phyloP scores from a whole-genome alignment of 2,329 filamentous ascomycete genomes.

The Aureobasidium pullulans region DNA sequence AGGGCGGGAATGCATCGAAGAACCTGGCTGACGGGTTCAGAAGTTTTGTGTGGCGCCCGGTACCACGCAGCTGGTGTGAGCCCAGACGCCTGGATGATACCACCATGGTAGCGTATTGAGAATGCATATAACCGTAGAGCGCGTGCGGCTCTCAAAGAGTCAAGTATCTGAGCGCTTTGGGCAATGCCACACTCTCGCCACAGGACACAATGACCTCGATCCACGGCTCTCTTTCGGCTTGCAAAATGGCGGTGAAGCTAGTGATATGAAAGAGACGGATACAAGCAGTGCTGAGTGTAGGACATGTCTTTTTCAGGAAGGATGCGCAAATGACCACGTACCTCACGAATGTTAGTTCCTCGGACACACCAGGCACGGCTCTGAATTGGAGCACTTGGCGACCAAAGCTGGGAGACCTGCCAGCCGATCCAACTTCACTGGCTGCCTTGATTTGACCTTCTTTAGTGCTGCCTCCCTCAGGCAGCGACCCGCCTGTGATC shows the following conservation, averaged over 20 bases:
- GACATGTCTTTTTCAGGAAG: background rate
- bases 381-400: constrained; percentile 39
- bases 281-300: background rate
- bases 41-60: constrained; percentile 3
- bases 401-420: constrained; percentile 38
- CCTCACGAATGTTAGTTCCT: constrained; percentile 43
- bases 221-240: background rate
- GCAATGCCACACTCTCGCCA: background rate
- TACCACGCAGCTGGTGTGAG: constrained; percentile 11
- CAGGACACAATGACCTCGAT: background rate
- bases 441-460: constrained; percentile 43
- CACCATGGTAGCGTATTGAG: background rate
- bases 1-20: background rate
- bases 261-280: background rate
- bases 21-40: constrained; percentile 3
- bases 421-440: constrained; percentile 36
- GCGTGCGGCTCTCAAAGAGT: background rate
- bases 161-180: background rate
- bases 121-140: background rate
- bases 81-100: background rate
- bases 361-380: constrained; percentile 35
- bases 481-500: constrained; percentile 33
- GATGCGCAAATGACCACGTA: constrained; percentile 24
- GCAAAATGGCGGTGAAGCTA: background rate
- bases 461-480: constrained; percentile 45